Base-by-base conservation (phyloP, 2,329 filamentous ascomycete species). In the Penicillium palitans region DNA sequence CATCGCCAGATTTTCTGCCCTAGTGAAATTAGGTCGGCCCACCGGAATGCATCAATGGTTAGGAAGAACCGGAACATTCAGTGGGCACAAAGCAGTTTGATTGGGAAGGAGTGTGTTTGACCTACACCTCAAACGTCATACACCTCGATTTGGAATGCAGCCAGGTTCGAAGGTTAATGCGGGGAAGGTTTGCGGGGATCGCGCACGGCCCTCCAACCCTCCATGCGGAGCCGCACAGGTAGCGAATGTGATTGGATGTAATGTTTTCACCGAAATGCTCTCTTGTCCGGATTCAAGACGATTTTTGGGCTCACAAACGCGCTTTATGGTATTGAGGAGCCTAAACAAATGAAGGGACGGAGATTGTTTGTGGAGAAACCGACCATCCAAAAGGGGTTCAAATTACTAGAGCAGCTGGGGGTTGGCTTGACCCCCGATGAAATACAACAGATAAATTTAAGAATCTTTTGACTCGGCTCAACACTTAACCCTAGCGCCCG, bases 191-290 rank as follows among this genome's bases (percentile, higher is more conserved):
- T 54, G 58, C 52, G 58, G 60, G 29, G 45, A 35, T 53, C 19
- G 19, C n/a, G 49, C 49, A 51, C 49, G 31, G 33, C 13, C 49
- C 27, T 9, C 27, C n/a, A 35, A 27, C 17, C 49, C 27, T 9
- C 27, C n/a, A 35, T 62, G 61, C 61, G 61, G 61, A 45, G 52
- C 61, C 61, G 61, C 61, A 62, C 52, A n/a, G 21, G 25, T 12
- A 17, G 3, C 24, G 10, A 13, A 21, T 19, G 13, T 19, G 15
- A 49, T 50, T 55, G 45, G 37, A 31, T 24, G n/a, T 0, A 24
- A 21, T 4, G 9, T 19, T n/a, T 13, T n/a, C 8, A 40, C 35
- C 19, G 25, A 47, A 35, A 25, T 33, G 4, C 37, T 13, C 15
- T 21, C 2, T 42, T 24, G 39, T 52, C 40, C 13, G 31, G 24